Conservation (phyloP, 176 grass and related monocot genomes). For the Avena eriantha region DNA sequence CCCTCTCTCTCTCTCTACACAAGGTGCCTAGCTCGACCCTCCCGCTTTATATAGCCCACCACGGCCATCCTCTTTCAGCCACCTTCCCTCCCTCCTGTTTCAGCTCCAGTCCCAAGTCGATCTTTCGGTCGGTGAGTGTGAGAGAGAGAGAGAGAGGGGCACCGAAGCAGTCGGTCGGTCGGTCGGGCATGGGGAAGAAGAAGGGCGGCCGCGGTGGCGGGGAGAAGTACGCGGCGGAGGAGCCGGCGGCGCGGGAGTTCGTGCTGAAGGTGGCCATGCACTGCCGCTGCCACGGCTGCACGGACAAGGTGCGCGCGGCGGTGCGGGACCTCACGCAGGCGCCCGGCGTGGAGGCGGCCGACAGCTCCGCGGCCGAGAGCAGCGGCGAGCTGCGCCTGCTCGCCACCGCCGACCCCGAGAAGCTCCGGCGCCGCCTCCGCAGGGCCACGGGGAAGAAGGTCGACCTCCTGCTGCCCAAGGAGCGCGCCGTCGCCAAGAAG, state of each 20-base stretch:
- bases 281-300: conserved; percentile 50
- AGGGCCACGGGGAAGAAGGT: conserved; percentile 48
- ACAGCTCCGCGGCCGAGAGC: background rate
- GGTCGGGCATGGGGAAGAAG: background rate
- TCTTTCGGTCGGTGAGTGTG: background rate
- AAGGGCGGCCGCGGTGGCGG: background rate
- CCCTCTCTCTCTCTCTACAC: background rate
- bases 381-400: background rate
- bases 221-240: background rate
- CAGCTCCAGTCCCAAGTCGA: background rate
- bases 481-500: background rate
- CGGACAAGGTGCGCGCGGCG: conserved; percentile 31
- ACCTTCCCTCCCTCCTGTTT: background rate
- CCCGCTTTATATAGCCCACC: background rate
- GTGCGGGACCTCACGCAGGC: conserved; percentile 7
- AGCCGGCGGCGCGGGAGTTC: background rate
- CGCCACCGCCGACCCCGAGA: conserved; percentile 36
- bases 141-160: background rate
- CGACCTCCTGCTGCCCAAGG: conserved; percentile 22
- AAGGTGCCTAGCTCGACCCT: background rate
- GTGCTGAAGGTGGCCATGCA: conserved; percentile 50
- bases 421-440: conserved; percentile 39
- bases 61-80: background rate
- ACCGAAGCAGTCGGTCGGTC: too few relatives aligned
- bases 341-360: conserved; percentile 1